A percentile compares a stretch with the other conserved stretches of the same genome.
Conservation (phyloP, 75 land plant genomes). For the Adiantum capillusveneris region DNA sequence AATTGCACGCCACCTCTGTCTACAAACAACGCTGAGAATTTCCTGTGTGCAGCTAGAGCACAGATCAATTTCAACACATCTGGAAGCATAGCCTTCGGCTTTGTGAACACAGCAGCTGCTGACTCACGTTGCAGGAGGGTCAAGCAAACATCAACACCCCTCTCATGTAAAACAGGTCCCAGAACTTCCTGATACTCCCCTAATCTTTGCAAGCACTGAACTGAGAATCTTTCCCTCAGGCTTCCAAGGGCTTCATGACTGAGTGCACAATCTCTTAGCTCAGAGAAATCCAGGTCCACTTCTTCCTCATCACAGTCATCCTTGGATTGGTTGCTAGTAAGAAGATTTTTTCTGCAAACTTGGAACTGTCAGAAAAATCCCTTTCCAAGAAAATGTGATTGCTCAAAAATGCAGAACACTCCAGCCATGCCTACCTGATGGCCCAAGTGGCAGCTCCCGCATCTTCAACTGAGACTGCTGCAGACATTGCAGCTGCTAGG, state of each 20-base stretch:
- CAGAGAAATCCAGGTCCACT: conserved; percentile 31
- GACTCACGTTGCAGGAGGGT: conserved; percentile 58
- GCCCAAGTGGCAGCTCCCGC: conserved; percentile 69
- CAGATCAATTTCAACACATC: conserved; percentile 84
- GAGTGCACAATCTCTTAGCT: conserved; percentile 29
- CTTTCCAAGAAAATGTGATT: too few relatives aligned
- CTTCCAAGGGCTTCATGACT: conserved; percentile 49
- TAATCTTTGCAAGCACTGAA: conserved; percentile 81
- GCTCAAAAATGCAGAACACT: not conserved
- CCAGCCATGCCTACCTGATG: conserved; percentile 38
- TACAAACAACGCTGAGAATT: conserved; percentile 92
- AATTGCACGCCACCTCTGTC: conserved; percentile 96
- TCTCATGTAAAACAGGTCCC: conserved; percentile 91
- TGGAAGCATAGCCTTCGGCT: conserved; percentile 41
- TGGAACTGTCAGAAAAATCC: too few relatives aligned
- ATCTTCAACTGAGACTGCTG: conserved; percentile 87
- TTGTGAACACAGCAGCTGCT: conserved; percentile 25
- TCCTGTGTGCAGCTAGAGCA: conserved; percentile 89
- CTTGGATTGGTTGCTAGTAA: conserved; percentile 16
- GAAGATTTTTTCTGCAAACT: conserved; percentile 18
- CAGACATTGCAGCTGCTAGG: conserved; percentile 70
- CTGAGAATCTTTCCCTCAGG: conserved; percentile 66
- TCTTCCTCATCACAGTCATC: conserved; percentile 28
- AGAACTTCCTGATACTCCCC: conserved; percentile 95
- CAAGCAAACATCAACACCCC: conserved; percentile 98